phyloP scores from a whole-genome alignment of 2,329 filamentous ascomycete species.

The Hypoxylon rubiginosum region DNA sequence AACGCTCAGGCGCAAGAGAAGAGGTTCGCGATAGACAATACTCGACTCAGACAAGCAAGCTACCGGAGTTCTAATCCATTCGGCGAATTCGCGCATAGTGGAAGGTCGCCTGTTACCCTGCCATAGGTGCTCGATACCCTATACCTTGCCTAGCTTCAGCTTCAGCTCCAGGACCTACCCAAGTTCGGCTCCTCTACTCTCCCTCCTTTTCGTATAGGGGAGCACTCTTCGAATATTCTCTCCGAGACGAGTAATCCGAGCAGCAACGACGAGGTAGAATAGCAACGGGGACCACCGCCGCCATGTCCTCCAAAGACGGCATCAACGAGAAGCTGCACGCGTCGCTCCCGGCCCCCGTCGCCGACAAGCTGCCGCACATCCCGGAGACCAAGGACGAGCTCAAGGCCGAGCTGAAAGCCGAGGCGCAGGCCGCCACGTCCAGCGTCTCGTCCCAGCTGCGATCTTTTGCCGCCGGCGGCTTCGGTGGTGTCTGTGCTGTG shows the following conservation, averaged over 20 bases:
- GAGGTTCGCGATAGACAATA: neutral
- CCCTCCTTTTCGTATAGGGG: neutral
- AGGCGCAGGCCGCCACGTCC: conserved; percentile 57
- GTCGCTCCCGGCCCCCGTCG: conserved; percentile 53
- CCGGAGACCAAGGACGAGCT: conserved; percentile 61
- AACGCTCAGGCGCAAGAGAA: neutral
- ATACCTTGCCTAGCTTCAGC: too few relatives aligned
- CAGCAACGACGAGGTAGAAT: neutral
- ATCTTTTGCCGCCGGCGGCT: conserved; percentile 89
- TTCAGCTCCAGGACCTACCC: neutral
- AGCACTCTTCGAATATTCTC: neutral
- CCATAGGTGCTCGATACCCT: neutral
- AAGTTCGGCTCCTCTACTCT: neutral
- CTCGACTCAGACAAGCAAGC: neutral
- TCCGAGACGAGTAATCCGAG: neutral
- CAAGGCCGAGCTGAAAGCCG: conserved; percentile 59
- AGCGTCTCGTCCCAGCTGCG: conserved; percentile 70
- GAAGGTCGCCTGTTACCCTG: neutral
- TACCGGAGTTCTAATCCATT: neutral
- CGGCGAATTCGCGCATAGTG: neutral
- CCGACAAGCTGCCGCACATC: conserved; percentile 58
- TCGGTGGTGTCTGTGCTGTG: conserved; percentile 94
- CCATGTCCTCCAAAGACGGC: conserved; percentile 47
- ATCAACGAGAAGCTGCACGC: conserved; percentile 53
- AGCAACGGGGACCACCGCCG: conserved; percentile 25